Base-by-base conservation (phyloP, 2,329 filamentous ascomycete species). In the Aspergillus costaricaensis region DNA sequence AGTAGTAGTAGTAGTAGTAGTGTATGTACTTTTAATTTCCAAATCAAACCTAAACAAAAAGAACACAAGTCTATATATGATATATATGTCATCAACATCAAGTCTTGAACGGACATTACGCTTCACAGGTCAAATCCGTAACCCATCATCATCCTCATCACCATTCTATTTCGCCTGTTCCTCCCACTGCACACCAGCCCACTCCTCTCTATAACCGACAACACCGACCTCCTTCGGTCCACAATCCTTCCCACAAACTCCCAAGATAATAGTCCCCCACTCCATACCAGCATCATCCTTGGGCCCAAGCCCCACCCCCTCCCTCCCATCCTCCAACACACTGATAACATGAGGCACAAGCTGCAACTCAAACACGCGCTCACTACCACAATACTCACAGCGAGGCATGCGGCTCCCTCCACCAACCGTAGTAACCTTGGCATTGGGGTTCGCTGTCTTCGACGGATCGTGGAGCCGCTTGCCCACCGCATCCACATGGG, bases 151-250 rank as follows among this genome's bases (percentile, higher is more conserved):
- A 17, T 14, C 38, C 8, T 21, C 47, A 30, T 25, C 5, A 4
- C 32, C 6, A 27, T 10, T 58, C 49, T 64, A 66, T 60, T 68
- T 64, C 12, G 59, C 49, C 59, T 55, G 71, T 76, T 97, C 93
- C 78, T 99, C 95, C 95, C 94, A 99, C 77, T 99, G 95, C 65
- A 98, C 95, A 6, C 94, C 95, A n/a, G 86, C 88, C 94, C 95
- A 99, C 77, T 99, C 95, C 80, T 98, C 95, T 17, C 92, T 71
- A 77, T 96, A 98, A 1, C 88, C 91, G 0, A 88, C 85, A 70
- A 87, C 83, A 0, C 87, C 90, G 38, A 83, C 80, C 12, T 77
- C 76, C 6, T 86, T 82, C 0, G 85, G 84, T 5, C 86, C 85
- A 73, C 95, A 98, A 74, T 98, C 91, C 71, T 79, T 85, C 65